These are phyloP conservation scores for Xylariaceae sp. DNA, from an alignment of 2,329 filamentous ascomycete species.

Conservation along the genomic window DNA sequence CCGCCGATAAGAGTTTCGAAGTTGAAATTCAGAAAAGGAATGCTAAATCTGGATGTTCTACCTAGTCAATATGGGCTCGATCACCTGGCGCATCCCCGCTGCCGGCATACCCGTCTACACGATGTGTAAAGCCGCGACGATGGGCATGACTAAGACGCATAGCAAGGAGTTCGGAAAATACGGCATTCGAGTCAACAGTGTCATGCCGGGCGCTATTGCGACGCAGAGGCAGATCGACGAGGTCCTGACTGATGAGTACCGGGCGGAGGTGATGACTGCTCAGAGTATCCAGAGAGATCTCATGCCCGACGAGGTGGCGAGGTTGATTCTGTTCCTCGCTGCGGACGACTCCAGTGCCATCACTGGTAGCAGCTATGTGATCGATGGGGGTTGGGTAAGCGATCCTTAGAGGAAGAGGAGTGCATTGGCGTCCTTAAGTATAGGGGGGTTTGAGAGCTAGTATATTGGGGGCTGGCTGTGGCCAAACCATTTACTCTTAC, in stretches of 20 bases:
- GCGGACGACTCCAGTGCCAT: conserved; percentile 51
- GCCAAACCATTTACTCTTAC: too few relatives aligned
- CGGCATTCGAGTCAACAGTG: conserved; percentile 49
- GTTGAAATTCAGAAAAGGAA: neutral
- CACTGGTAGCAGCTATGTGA: conserved; percentile 46
- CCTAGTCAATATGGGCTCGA: conserved; percentile 44
- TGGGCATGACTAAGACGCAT: conserved; percentile 44
- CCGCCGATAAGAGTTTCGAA: too few relatives aligned
- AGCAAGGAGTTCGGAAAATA: conserved; percentile 41
- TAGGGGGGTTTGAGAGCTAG: too few relatives aligned
- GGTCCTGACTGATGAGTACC: conserved; percentile 47
- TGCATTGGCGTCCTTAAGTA: too few relatives aligned
- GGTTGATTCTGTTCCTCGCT: conserved; percentile 48
- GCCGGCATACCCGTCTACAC: conserved; percentile 39
- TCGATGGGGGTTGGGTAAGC: conserved; percentile 42
- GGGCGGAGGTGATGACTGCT: conserved; percentile 39
- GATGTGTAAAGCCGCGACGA: conserved; percentile 43
- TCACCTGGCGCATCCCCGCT: conserved; percentile 42
- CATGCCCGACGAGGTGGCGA: conserved; percentile 48
- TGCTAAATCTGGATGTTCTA: neutral
- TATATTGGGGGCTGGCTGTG: too few relatives aligned
- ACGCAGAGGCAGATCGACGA: conserved; percentile 48
- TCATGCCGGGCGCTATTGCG: conserved; percentile 52
- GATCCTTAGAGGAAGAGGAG: conserved; percentile 23
- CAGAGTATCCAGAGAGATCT: conserved; percentile 48